Evolutionary conservation across 768 basidiomycete species (phyloP).

Genomic region (Tricholoma sp.): DNA sequence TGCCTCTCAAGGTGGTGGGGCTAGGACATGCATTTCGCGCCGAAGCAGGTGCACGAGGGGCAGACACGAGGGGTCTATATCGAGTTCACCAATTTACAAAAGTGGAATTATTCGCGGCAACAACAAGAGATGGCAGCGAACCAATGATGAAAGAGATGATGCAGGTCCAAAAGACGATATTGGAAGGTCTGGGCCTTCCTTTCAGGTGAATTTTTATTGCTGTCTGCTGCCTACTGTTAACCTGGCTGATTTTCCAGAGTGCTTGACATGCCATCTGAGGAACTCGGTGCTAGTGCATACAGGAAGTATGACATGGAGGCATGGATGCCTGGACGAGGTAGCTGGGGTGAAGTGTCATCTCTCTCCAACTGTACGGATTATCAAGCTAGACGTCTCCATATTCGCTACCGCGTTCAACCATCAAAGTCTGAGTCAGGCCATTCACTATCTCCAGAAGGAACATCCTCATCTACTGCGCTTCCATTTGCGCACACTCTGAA

Average conservation of each 20-base stretch:
- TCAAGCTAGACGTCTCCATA: conserved; percentile 88
- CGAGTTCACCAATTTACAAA: conserved; percentile 98
- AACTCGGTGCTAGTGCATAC: conserved; percentile 90
- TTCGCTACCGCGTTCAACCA: conserved; percentile 47
- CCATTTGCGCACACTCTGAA: conserved; percentile 93
- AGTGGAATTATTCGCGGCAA: conserved; percentile 86
- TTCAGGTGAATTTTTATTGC: conserved; percentile 59
- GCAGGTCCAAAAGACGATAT: conserved; percentile 69
- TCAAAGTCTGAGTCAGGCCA: conserved; percentile 11
- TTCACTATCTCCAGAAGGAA: conserved; percentile 13
- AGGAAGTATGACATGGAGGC: conserved; percentile 97
- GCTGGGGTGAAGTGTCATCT: conserved; percentile 98
- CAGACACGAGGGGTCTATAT: conserved; percentile 89
- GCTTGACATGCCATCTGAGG: conserved; percentile 96
- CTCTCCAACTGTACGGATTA: conserved; percentile 98
- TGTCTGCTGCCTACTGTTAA: background rate
- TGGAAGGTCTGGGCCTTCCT: conserved; percentile 67
- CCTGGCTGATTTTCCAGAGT: conserved; percentile 44
- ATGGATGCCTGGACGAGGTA: conserved; percentile 97
- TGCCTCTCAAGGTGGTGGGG: conserved; percentile 85
- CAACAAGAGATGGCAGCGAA: conserved; percentile 59
- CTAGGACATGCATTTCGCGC: conserved; percentile 89
- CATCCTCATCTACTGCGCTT: conserved; percentile 14
- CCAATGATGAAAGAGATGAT: conserved; percentile 76
- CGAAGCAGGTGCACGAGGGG: conserved; percentile 92